Evolutionary conservation across 2,329 filamentous ascomycete species (phyloP), one percentile per base, ranked within the genome.

Genomic region (Setomelanomma holmii): DNA sequence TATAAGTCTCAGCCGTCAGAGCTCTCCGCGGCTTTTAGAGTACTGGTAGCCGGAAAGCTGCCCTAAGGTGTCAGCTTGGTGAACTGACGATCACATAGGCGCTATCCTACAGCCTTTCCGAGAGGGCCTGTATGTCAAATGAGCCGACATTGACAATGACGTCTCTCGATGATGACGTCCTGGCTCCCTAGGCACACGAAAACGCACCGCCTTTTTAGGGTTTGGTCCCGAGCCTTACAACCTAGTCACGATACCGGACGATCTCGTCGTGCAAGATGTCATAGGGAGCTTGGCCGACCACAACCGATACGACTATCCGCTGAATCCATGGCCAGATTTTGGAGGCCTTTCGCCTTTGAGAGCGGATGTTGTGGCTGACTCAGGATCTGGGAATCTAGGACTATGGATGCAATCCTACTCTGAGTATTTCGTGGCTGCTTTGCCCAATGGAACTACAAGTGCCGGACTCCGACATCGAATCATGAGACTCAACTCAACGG

Each of bases 211-310:
- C 27, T 14, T 24, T 20, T 12, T 52, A 6, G 52, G 52, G 3
- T 22, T 42, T 10, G 47, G 55, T 39, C 16, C 51, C 5, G 55
- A 58, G 30, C 55, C 55, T 19, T 53, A 44, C 33, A 33, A 45
- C 27, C 33, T 58, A 33, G 41, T 24, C 5, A 48, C 24, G 10
- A 55, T 58, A 41, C 51, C 55, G 8, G 47, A 58, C 30, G 51
- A 46, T 21, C 36, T 51, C 12, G 45, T 58, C 27, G 21, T 52
- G 7, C 48, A 58, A 27, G 33, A 55, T 33, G 12, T 58, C 4
- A 41, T 33, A 22, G 38, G 33, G 19, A 38, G 22, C 7, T 33
- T 58, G 10, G 34, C 45, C 30, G 45, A 49, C 11, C 24, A 47
- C 27, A 40, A 17, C 12, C 11, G 14, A 10, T 38, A 10, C 14